Evolutionary conservation across 192 early-diverging fungal species (phyloP), one percentile per base, ranked within the genome.

Genomic region (Coemansia erecta): DNA sequence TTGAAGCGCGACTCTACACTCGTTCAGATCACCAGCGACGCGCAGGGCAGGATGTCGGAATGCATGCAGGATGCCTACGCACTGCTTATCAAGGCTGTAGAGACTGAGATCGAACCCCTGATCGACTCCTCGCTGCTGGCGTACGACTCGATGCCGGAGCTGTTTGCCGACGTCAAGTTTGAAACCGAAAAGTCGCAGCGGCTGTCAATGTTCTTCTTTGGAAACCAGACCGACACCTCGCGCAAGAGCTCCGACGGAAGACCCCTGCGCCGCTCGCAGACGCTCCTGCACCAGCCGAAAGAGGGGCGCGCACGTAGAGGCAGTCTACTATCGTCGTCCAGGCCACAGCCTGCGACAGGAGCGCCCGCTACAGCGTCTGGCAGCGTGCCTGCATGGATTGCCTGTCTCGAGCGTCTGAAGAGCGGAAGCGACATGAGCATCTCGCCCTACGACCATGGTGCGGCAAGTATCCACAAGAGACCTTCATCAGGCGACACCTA

Each of bases 1-100:
- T 67, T 98, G 40, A 93, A 93, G 68, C 87, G 90, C 55, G 95
- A 98, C 72, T 63, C 82, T 33, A 85, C 84, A 18, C 82, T 97
- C 22, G 83, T 87, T 17, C 69, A 83, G 18, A 77, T 85, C 3
- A 88, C 91, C 23, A 85, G 78, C 24, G 82, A 89, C 50, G 77
- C 85, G 37, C 94, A 98, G 68, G 77, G 88, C 0, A 75, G 80
- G n/a, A 81, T 98, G 51, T 83, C 90, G 7, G 94, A 94, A 58
- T 83, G 93, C 26, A 82, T 93, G 42, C 81, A 86, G 47, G 92
- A 88, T 45, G 85, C 85, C 40, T 85, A 87, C 52, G 77, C 82
- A 22, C 69, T 84, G 49, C 61, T 90, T n/a, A 76, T 90, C 5
- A 71, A 74, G 15, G 87, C 89, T 47, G 81, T 87, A 3, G 81